Conservation (phyloP, 192 early-diverging fungal species). For the Coemansia sp. region DNA sequence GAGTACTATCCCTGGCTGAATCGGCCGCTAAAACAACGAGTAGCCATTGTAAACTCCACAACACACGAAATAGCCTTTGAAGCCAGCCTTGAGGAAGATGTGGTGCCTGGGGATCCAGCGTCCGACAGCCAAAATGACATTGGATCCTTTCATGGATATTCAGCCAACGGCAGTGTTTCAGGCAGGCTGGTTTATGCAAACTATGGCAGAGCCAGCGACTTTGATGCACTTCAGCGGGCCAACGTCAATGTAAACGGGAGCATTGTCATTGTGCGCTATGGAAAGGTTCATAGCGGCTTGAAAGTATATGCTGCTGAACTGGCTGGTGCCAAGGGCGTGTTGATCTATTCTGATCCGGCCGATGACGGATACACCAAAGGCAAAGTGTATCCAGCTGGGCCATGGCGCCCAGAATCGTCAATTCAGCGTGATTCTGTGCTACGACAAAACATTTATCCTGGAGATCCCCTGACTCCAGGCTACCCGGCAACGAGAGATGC, state of each 20-base stretch:
- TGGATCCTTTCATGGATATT: slow-evolving; percentile 62
- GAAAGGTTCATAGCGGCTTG: slow-evolving; percentile 52
- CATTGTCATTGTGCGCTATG: slow-evolving; percentile 61
- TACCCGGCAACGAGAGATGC: slow-evolving; percentile 55
- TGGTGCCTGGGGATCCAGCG: slow-evolving; percentile 59
- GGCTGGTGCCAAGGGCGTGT: slow-evolving; percentile 55
- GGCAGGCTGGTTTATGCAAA: slow-evolving; percentile 62
- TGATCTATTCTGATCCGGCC: slow-evolving; percentile 63
- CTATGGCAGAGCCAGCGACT: slow-evolving; percentile 60
- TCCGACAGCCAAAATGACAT: slow-evolving; percentile 56
- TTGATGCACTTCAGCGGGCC: slow-evolving; percentile 32
- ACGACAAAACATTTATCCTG: slow-evolving; percentile 48
- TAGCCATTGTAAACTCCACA: slow-evolving; percentile 53
- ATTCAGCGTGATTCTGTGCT: slow-evolving; percentile 59
- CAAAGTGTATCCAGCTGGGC: slow-evolving; percentile 57
- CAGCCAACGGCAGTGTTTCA: slow-evolving; percentile 60
- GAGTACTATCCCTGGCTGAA: slow-evolving; percentile 60
- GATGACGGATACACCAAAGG: slow-evolving; percentile 60
- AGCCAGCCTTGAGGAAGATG: slow-evolving; percentile 57
- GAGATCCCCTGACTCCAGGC: slow-evolving; percentile 65
- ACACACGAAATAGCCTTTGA: slow-evolving; percentile 49
- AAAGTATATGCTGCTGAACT: slow-evolving; percentile 58
- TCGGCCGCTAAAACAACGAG: slow-evolving; percentile 50
- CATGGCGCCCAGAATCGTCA: slow-evolving; percentile 59
- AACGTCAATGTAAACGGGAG: slow-evolving; percentile 48